These are phyloP conservation scores for Acanthamoeba royreba DNA, from an alignment of 208 protist genomes.

Conservation along the genomic window DNA sequence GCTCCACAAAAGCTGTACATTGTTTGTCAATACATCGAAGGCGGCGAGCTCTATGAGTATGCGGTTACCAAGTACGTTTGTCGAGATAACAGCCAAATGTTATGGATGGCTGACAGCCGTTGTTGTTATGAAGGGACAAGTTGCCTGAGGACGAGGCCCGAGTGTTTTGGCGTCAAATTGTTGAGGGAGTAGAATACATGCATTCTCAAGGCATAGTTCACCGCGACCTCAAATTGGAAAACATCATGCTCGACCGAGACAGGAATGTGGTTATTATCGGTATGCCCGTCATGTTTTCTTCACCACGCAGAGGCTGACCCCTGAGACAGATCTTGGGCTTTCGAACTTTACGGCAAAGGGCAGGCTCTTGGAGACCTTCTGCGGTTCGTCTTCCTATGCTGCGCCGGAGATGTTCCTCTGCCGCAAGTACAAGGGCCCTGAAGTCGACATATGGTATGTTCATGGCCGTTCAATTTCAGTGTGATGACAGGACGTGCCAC, in stretches of 20 bases:
- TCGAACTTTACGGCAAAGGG: neutral
- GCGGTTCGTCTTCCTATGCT: conserved; percentile 26
- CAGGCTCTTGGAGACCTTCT: neutral
- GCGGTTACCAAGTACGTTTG: neutral
- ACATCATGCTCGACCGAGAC: neutral
- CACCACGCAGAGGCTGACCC: neutral
- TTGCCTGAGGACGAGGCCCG: neutral
- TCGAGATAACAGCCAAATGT: neutral
- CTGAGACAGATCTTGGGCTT: neutral
- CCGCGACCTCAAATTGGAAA: neutral
- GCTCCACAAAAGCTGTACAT: neutral
- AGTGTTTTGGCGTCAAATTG: neutral
- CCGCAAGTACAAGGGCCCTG: neutral
- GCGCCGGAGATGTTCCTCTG: conserved; percentile 50
- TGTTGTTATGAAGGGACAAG: neutral
- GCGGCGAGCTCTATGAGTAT: neutral
- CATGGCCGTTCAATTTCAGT: neutral
- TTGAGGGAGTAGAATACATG: neutral
- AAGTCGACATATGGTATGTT: neutral
- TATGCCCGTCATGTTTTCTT: neutral
- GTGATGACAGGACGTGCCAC: neutral
- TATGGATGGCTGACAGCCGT: neutral
- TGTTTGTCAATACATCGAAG: neutral
- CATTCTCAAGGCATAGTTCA: neutral
- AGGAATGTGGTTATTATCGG: neutral